Conservation (phyloP, 1,284 basidiomycete genomes). For the Sphaerobolus stellatus region DNA sequence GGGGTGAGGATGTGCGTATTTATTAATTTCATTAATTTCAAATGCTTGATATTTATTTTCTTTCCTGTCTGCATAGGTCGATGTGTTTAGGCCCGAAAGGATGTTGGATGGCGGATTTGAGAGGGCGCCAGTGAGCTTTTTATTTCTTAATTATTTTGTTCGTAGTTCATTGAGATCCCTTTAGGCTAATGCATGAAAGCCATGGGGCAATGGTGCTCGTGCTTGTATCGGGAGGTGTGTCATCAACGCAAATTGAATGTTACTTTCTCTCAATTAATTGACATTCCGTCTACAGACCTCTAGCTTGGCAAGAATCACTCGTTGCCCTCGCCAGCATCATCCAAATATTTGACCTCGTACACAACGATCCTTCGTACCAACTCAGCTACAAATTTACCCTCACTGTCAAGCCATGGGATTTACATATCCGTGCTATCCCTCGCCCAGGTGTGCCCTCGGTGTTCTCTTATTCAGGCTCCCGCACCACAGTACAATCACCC, state of each 20-base stretch:
- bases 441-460: constrained; percentile 20
- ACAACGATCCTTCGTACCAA: constrained; percentile 44
- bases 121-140: constrained; percentile 37
- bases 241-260: neutral
- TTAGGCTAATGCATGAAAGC: constrained; percentile 47
- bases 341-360: constrained; percentile 45
- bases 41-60: neutral
- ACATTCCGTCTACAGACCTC: constrained; percentile 35
- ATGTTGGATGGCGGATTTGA: constrained; percentile 50
- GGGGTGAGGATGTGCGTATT: constrained; percentile 48
- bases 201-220: constrained; percentile 44
- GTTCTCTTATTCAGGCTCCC: neutral
- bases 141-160: neutral
- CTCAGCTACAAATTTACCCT: constrained; percentile 49
- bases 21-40: neutral
- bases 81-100: constrained; percentile 46
- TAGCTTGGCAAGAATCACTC: constrained; percentile 49
- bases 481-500: neutral
- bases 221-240: constrained; percentile 40
- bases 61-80: constrained; percentile 23
- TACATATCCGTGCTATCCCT: constrained; percentile 42
- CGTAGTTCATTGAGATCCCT: neutral
- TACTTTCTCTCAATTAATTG: neutral
- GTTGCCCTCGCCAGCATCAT: constrained; percentile 43
- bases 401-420: constrained; percentile 47